Evolutionary conservation across 352 stramenopile genomes (phyloP).

Genomic region (Pythium aristosporum): DNA sequence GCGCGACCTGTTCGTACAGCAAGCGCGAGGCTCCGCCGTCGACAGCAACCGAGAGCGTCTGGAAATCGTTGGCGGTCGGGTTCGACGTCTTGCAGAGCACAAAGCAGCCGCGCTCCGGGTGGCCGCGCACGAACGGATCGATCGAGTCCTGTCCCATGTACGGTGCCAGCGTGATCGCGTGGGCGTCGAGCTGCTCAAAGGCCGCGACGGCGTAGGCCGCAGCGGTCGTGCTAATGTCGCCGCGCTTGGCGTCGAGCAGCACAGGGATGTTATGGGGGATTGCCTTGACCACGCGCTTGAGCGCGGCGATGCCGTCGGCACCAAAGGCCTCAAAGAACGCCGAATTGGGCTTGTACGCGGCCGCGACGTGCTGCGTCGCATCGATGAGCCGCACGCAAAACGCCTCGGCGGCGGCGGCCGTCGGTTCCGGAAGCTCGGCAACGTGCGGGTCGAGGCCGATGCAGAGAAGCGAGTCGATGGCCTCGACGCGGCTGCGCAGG

Average conservation of each 20-base stretch:
- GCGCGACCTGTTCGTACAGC: slow-evolving; percentile 91
- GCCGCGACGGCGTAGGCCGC: slow-evolving; percentile 94
- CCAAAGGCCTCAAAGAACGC: slow-evolving; percentile 98
- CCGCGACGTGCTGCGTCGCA: slow-evolving; percentile 91
- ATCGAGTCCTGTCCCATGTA: slow-evolving; percentile 99
- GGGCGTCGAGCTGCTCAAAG: slow-evolving; percentile 92
- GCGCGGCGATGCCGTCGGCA: slow-evolving; percentile 82
- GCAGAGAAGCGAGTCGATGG: slow-evolving; percentile 96
- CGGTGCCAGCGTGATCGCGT: slow-evolving; percentile 96
- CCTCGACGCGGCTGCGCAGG: slow-evolving; percentile 83
- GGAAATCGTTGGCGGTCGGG: slow-evolving; percentile 95
- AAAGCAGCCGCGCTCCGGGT: slow-evolving; percentile 92
- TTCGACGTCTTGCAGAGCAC: slow-evolving; percentile 99
- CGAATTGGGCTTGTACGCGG: slow-evolving; percentile 98
- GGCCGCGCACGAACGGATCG: slow-evolving; percentile 92
- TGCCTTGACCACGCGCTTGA: slow-evolving; percentile 89
- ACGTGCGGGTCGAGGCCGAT: slow-evolving; percentile 97
- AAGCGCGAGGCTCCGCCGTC: slow-evolving; percentile 26
- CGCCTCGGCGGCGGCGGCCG: slow-evolving; percentile 86
- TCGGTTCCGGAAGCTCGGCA: slow-evolving; percentile 70
- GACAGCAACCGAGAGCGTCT: slow-evolving; percentile 71
- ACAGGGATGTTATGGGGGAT: slow-evolving; percentile 93
- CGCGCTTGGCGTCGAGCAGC: slow-evolving; percentile 97
- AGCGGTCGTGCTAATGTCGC: slow-evolving; percentile 98
- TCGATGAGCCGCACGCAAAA: slow-evolving; percentile 97